These are phyloP conservation scores for Bolboschoenoplectus hybrid DNA, from an alignment of 202 grass and related monocot genomes.

Conservation along the genomic window DNA sequence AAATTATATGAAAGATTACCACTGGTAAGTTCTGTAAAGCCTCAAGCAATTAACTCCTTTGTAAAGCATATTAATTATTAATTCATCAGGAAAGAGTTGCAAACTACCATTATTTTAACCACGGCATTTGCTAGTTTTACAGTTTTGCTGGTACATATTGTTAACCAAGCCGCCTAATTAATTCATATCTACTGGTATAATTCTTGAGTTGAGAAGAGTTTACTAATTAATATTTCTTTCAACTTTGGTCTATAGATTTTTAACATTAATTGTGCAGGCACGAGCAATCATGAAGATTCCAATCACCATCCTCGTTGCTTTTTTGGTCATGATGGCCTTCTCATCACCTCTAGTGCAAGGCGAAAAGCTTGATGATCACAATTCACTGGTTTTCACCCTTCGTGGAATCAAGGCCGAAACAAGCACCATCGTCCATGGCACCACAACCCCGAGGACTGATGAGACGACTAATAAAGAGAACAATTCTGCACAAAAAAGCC, in stretches of 20 bases:
- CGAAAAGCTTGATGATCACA: not conserved
- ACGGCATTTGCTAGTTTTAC: not conserved
- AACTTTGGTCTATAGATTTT: not conserved
- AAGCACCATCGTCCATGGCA: not conserved
- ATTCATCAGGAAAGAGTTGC: not conserved
- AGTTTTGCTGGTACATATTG: constrained; percentile 8
- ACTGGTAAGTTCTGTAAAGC: not conserved
- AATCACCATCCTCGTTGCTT: not conserved
- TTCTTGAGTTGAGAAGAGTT: not conserved
- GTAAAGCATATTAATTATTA: not conserved
- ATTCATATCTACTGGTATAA: not conserved
- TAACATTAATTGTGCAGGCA: not conserved
- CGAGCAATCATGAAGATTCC: constrained; percentile 33
- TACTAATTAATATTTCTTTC: not conserved
- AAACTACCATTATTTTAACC: not conserved
- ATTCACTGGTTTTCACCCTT: constrained; percentile 28
- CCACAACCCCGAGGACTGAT: not conserved
- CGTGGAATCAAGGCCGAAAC: constrained; percentile 27
- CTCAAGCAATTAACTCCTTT: not conserved
- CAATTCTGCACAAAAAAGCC: not conserved
- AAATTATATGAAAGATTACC: constrained; percentile 13
- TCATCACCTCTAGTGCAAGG: constrained; percentile 22
- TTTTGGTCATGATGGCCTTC: constrained; percentile 13
- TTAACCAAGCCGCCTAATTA: not conserved
- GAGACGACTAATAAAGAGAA: not conserved